These are phyloP conservation scores for Botryotinia convoluta DNA, from an alignment of 2,329 filamentous ascomycete genomes.

Conservation along the genomic window DNA sequence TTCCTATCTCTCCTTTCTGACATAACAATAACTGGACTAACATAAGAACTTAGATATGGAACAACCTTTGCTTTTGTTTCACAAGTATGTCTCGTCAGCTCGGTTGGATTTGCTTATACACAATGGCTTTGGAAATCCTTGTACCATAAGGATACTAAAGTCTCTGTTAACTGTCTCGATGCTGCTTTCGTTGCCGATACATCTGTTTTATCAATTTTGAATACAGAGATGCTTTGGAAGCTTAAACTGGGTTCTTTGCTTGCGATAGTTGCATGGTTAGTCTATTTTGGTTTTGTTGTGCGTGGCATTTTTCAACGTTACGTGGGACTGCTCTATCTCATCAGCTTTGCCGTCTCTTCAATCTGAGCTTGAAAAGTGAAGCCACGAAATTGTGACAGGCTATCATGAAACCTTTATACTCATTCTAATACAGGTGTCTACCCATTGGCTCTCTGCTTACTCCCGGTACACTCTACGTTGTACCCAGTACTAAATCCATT, in stretches of 20 bases:
- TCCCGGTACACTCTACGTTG: conserved; percentile 25
- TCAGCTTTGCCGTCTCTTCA: not conserved
- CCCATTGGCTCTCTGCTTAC: conserved; percentile 22
- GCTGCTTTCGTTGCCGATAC: conserved; percentile 24
- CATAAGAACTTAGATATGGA: conserved; percentile 20
- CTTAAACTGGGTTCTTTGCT: conserved; percentile 23
- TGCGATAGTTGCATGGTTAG: conserved; percentile 22
- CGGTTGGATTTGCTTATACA: conserved; percentile 24
- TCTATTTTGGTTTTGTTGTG: not conserved
- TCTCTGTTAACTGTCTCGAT: conserved; percentile 23
- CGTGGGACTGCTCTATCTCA: not conserved
- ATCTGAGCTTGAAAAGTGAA: not conserved
- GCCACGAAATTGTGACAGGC: not conserved
- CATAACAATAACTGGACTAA: not conserved
- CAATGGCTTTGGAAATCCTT: conserved; percentile 26
- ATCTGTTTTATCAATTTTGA: conserved; percentile 18
- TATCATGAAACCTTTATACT: not conserved
- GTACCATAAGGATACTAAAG: conserved; percentile 18
- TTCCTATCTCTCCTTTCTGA: not conserved
- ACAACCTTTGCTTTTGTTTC: conserved; percentile 23
- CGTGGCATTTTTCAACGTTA: not conserved
- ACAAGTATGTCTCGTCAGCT: conserved; percentile 22
- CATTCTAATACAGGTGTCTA: not conserved
- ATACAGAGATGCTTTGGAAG: conserved; percentile 25
- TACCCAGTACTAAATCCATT: conserved; percentile 13